Evolutionary conservation across 2,329 filamentous ascomycete genomes (phyloP).

Genomic region (Verticillium nonalfalfae): DNA sequence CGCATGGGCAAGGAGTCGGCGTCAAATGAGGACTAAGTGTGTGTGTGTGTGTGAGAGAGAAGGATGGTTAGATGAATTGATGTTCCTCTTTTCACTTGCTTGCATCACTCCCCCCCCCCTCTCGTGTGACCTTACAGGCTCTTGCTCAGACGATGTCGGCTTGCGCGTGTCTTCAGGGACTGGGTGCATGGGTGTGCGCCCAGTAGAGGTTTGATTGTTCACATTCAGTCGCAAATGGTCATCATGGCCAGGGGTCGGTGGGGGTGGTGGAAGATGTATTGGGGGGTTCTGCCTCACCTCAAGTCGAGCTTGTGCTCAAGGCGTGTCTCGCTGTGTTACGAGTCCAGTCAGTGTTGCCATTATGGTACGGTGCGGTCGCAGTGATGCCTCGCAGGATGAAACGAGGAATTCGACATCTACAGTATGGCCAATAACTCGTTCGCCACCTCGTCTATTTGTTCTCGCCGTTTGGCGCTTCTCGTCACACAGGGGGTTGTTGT

Average conservation of each 20-base stretch:
- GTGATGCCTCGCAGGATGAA: too few species aligned
- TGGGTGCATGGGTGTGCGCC: neutral
- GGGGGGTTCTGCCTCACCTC: neutral
- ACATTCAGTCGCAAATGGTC: neutral
- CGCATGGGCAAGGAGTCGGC: slow-evolving; percentile 4
- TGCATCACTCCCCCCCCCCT: too few species aligned
- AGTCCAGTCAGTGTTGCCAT: too few species aligned
- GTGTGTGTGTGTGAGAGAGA: too few species aligned
- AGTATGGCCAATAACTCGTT: too few species aligned
- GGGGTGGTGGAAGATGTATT: neutral
- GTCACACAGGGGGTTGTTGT: neutral
- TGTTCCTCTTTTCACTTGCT: neutral
- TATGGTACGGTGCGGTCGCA: too few species aligned
- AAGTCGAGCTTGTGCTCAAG: neutral
- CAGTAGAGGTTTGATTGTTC: slow-evolving; percentile 1
- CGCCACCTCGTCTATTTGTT: too few species aligned
- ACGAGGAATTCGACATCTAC: too few species aligned
- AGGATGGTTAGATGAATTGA: neutral
- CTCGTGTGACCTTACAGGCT: too few species aligned
- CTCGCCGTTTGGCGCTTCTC: too few species aligned
- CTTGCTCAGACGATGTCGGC: slow-evolving; percentile 3
- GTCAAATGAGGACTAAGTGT: neutral
- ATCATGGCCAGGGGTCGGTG: neutral
- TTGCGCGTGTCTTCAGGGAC: neutral
- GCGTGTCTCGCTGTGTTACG: too few species aligned